These are phyloP conservation scores for Trichoderma aggressivum DNA, from an alignment of 2,329 filamentous ascomycete genomes.

Conservation along the genomic window DNA sequence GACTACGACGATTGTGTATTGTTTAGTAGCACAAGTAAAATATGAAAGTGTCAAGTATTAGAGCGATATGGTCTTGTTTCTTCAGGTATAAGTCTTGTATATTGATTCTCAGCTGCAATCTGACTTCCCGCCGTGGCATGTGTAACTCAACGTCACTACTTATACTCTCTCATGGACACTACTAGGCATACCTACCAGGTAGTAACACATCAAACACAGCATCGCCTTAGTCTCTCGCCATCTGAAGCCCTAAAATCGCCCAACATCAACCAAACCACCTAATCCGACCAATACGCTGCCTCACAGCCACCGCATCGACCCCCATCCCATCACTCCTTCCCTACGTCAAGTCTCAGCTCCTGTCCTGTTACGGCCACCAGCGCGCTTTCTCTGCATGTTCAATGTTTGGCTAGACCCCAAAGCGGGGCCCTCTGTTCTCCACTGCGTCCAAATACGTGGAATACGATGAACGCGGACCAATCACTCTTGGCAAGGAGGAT, in stretches of 20 bases:
- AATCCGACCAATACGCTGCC: constrained; percentile 5
- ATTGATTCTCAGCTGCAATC: not conserved
- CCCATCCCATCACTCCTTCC: not conserved
- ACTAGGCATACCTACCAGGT: too few relatives aligned
- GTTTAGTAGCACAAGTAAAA: not conserved
- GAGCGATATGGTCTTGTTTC: not conserved
- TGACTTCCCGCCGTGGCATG: not conserved
- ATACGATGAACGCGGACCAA: constrained; percentile 34
- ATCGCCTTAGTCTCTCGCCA: not conserved
- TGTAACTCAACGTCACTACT: not conserved
- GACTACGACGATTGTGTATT: not conserved
- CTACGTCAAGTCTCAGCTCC: not conserved
- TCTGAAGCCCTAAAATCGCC: not conserved
- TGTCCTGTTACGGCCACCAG: not conserved
- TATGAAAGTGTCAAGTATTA: not conserved
- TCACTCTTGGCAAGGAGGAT: not conserved
- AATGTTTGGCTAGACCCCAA: not conserved
- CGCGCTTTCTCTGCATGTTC: not conserved
- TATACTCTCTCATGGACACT: not conserved
- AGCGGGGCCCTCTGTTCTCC: not conserved
- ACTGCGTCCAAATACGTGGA: constrained; percentile 10
- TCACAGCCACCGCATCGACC: not conserved
- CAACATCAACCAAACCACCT: not conserved
- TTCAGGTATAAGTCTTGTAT: not conserved
- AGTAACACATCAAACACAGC: not conserved